These are phyloP conservation scores for Rubus idaeus DNA, from an alignment of 306 rosid species.

Conservation along the genomic window DNA sequence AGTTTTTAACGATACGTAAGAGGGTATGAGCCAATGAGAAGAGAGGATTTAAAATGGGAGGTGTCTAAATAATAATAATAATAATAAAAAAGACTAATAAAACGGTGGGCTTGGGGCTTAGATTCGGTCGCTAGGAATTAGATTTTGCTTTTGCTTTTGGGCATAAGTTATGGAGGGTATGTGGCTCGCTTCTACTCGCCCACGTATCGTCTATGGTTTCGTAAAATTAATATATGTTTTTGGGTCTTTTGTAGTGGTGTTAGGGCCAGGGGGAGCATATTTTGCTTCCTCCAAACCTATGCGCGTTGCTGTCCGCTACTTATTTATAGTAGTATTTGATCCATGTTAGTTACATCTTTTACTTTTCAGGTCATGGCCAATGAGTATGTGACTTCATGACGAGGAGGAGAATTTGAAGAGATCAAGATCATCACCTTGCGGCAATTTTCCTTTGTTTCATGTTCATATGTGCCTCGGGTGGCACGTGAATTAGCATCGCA, in stretches of 20 bases:
- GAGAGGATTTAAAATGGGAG: constrained; percentile 1
- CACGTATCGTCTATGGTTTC: constrained; percentile 18
- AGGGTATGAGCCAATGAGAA: not conserved
- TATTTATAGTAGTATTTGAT: not conserved
- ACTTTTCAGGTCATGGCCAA: not conserved
- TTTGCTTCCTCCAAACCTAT: constrained; percentile 20
- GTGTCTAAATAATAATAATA: not conserved
- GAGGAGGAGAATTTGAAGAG: not conserved
- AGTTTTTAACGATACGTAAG: not conserved
- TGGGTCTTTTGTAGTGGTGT: constrained; percentile 28
- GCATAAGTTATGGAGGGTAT: not conserved
- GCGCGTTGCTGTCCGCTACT: not conserved
- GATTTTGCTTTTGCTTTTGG: constrained; percentile 38
- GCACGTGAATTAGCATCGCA: no score
- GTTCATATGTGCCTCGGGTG: no score
- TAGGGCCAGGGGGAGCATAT: constrained; percentile 52
- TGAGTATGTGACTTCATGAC: not conserved
- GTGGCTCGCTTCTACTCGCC: constrained; percentile 9
- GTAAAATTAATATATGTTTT: not conserved
- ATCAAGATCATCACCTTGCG: no score
- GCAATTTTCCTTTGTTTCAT: no score
- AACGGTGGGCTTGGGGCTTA: not conserved
- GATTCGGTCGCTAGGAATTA: constrained; percentile 40
- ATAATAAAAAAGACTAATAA: not conserved
- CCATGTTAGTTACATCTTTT: not conserved